A percentile compares a stretch with the other conserved stretches of the same genome.
Evolutionary conservation across 306 rosid species (phyloP).

Genomic region (Glycyrrhiza uralensis): DNA sequence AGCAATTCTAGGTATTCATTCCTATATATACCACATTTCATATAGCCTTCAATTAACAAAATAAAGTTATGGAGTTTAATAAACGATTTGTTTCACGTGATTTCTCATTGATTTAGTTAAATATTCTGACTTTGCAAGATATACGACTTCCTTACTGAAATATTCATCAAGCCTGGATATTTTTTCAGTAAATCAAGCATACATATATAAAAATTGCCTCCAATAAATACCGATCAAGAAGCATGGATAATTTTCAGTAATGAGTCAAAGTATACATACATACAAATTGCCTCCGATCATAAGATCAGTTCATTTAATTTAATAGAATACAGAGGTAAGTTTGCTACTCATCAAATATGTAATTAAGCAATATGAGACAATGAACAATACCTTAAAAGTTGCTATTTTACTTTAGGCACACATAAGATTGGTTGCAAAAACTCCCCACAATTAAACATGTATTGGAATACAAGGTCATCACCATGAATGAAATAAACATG

Average conservation of each 20-base stretch:
- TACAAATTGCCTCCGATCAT: not conserved
- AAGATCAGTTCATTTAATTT: not conserved
- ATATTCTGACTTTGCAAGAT: not conserved
- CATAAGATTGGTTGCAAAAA: not conserved
- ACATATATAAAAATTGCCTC: too few relatives aligned
- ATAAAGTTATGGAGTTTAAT: not conserved
- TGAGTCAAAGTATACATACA: too few relatives aligned
- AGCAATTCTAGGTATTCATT: too few relatives aligned
- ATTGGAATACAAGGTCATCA: conserved; percentile 35
- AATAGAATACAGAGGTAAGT: not conserved
- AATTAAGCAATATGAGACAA: not conserved
- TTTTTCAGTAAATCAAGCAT: too few relatives aligned
- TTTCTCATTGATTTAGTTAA: not conserved
- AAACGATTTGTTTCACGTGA: not conserved
- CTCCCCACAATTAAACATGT: not conserved
- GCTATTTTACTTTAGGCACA: not conserved
- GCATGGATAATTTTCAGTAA: too few relatives aligned
- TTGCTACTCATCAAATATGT: too few relatives aligned
- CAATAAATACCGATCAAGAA: too few relatives aligned
- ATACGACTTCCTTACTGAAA: not conserved
- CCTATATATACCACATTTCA: not conserved
- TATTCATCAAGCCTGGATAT: not conserved
- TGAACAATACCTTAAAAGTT: not conserved
- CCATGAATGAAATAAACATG: too few relatives aligned
- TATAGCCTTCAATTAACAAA: not conserved